These are phyloP conservation scores for Prototheca cutis DNA, from an alignment of 163 green algal genomes.

Conservation along the genomic window DNA sequence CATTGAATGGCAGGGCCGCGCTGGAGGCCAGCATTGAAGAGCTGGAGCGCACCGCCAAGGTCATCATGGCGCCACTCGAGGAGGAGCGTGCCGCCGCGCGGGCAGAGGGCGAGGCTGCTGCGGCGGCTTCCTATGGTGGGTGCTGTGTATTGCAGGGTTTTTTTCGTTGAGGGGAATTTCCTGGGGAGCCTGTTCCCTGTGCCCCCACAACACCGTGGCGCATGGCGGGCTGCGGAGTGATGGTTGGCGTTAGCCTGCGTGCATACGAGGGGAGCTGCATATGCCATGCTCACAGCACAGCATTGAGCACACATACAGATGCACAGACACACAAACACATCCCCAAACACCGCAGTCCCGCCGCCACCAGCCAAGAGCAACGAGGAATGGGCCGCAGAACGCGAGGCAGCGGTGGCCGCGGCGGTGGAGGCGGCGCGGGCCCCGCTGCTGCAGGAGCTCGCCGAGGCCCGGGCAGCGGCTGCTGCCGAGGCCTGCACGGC, in stretches of 20 bases:
- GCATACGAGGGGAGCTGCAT: too few species aligned
- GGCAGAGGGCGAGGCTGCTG: slow-evolving; percentile 5
- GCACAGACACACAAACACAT: too few species aligned
- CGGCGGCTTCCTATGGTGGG: not conserved
- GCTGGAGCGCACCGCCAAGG: slow-evolving; percentile 29
- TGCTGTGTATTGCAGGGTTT: too few species aligned
- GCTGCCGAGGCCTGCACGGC: slow-evolving; percentile 8
- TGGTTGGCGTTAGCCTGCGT: too few species aligned
- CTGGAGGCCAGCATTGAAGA: slow-evolving; percentile 33
- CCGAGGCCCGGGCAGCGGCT: slow-evolving; percentile 4
- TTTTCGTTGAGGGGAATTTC: too few species aligned
- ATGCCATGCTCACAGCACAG: too few species aligned
- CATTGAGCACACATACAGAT: too few species aligned
- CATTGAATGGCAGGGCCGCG: slow-evolving; percentile 17
- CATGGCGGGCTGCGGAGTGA: too few species aligned
- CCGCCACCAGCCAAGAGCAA: slow-evolving; percentile 11
- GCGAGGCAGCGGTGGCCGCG: slow-evolving; percentile 14
- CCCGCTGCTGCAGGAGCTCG: not conserved
- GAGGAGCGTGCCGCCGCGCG: slow-evolving; percentile 11
- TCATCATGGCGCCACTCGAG: slow-evolving; percentile 18
- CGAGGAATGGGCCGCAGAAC: slow-evolving; percentile 18
- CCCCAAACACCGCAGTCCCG: too few species aligned
- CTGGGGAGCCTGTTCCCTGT: too few species aligned
- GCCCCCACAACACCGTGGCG: too few species aligned
- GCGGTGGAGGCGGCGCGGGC: not conserved